These are phyloP conservation scores for Trypanosoma congolense DNA, from an alignment of 208 protist genomes.

Conservation along the genomic window DNA sequence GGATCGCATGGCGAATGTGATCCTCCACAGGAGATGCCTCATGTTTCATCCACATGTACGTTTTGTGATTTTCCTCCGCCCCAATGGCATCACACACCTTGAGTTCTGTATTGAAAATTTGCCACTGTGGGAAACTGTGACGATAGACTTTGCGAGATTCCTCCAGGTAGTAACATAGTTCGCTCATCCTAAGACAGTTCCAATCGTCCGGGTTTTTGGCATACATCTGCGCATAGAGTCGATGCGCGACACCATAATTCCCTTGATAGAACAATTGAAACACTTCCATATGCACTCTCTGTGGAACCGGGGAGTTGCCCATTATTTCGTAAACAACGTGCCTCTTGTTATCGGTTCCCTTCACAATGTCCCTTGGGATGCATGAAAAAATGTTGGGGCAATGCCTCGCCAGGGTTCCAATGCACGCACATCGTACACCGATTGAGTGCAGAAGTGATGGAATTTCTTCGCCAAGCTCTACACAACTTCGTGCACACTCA, in stretches of 20 bases:
- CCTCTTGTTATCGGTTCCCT: constrained; percentile 11
- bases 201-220: constrained; percentile 10
- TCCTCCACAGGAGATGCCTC: constrained; percentile 22
- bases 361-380: constrained; percentile 22
- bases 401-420: constrained; percentile 6
- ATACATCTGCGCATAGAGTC: constrained; percentile 12
- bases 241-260: constrained; percentile 9
- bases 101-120: constrained; percentile 20
- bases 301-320: not conserved
- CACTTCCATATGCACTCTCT: constrained; percentile 6
- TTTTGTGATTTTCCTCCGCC: not conserved
- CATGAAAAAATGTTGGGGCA: constrained; percentile 6
- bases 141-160: constrained; percentile 10
- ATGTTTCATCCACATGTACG: constrained; percentile 20
- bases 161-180: constrained; percentile 20
- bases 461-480: constrained; percentile 16
- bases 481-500: constrained; percentile 15
- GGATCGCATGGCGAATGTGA: constrained; percentile 18
- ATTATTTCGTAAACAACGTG: constrained; percentile 20
- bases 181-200: constrained; percentile 11
- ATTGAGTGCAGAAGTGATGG: constrained; percentile 8
- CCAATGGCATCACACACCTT: not conserved
- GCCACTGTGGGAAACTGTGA: constrained; percentile 23
- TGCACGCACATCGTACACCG: constrained; percentile 21
- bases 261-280: constrained; percentile 15